Evolutionary conservation across 1,139 yeast genomes (phyloP).

Genomic region (Kurtzmaniella quercitrusa): DNA sequence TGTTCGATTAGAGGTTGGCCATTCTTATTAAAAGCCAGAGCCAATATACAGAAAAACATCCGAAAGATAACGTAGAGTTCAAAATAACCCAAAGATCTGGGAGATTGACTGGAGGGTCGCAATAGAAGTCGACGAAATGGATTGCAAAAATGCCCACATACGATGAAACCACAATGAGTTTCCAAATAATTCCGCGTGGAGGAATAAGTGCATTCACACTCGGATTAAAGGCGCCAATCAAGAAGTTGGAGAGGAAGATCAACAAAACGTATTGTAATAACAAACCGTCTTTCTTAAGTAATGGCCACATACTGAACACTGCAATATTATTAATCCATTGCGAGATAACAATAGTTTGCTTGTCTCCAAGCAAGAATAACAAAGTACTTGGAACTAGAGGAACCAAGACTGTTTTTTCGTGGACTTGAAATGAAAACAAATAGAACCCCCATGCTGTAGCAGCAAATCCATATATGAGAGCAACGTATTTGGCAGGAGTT

Average conservation of each 20-base stretch:
- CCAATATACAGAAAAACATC: conserved; percentile 73
- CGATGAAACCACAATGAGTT: conserved; percentile 49
- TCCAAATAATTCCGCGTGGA: conserved; percentile 47
- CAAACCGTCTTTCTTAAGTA: conserved; percentile 72
- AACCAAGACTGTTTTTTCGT: conserved; percentile 79
- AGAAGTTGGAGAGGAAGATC: conserved; percentile 73
- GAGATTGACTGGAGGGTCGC: conserved; percentile 52
- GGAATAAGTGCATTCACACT: conserved; percentile 34
- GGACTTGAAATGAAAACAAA: conserved; percentile 91
- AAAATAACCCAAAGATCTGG: conserved; percentile 87
- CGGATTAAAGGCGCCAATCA: conserved; percentile 54
- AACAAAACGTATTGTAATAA: conserved; percentile 65
- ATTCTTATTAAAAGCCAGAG: conserved; percentile 63
- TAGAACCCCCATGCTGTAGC: conserved; percentile 86
- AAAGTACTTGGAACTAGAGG: conserved; percentile 85
- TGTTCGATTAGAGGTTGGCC: conserved; percentile 11
- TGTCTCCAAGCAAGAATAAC: conserved; percentile 54
- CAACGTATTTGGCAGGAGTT: conserved; percentile 2
- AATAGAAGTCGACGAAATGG: conserved; percentile 50
- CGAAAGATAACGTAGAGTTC: conserved; percentile 71
- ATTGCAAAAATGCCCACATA: conserved; percentile 51
- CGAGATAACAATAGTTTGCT: conserved; percentile 62
- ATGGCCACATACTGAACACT: conserved; percentile 82
- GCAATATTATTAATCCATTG: conserved; percentile 88
- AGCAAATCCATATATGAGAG: conserved; percentile 63